Evolutionary conservation across 2,329 filamentous ascomycete species (phyloP).

Genomic region (Pseudocercospora musae): DNA sequence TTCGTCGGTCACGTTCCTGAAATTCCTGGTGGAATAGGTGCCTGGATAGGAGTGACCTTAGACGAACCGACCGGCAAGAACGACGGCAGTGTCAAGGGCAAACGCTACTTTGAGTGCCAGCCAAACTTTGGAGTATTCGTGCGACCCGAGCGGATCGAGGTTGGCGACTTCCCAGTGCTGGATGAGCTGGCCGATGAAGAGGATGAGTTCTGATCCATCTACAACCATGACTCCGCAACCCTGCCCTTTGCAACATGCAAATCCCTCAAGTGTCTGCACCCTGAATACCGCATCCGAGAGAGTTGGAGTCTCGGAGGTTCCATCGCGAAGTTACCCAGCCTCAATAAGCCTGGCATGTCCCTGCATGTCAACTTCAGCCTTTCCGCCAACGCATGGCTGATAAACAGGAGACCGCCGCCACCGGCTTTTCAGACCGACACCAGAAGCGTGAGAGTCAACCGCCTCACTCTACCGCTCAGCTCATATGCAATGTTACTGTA

Average conservation of each 20-base stretch:
- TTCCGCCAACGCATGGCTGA: constrained; percentile 1
- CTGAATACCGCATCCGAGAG: background rate
- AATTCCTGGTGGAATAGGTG: constrained; percentile 58
- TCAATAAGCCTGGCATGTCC: constrained; percentile 9
- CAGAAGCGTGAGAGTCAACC: background rate
- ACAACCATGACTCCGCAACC: no score
- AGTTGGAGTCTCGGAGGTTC: background rate
- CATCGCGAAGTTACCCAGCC: background rate
- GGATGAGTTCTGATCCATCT: constrained; percentile 57
- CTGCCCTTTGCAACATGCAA: background rate
- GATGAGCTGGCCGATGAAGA: constrained; percentile 74
- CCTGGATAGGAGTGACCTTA: constrained; percentile 70
- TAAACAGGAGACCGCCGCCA: background rate
- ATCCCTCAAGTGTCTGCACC: background rate
- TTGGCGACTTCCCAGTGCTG: constrained; percentile 64
- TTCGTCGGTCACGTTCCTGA: constrained; percentile 73
- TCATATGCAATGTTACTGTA: background rate
- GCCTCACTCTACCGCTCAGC: background rate
- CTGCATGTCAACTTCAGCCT: constrained; percentile 10
- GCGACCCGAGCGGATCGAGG: constrained; percentile 71
- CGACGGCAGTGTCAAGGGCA: constrained; percentile 66
- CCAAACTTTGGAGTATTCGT: constrained; percentile 76
- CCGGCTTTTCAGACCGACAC: background rate
- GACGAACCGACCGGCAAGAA: constrained; percentile 83
- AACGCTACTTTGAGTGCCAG: constrained; percentile 67